Evolutionary conservation across 352 stramenopile species (phyloP), one percentile per base, ranked within the genome.

Genomic region (Thraustochytrium striatum): DNA sequence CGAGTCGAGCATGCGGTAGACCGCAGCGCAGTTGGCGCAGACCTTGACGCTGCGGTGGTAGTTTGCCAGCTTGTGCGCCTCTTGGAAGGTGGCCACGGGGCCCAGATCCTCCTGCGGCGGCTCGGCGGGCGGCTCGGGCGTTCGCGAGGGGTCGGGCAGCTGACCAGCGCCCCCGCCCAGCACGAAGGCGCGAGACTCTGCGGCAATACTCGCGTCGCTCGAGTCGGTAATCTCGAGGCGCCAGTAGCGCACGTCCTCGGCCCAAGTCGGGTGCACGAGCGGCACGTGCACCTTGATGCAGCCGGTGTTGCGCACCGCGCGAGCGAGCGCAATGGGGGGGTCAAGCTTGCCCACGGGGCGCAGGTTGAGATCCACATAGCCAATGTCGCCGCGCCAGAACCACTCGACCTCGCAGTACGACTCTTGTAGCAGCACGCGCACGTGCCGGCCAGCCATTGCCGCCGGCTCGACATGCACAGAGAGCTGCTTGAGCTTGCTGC

Each of bases 11-110:
- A 28, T 28, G n/a, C 62, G 13, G 62, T 73, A 73, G 13, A 73
- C 44, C 21, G 11, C 8, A 19, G 33, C 7, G 41, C 62, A 73
- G 32, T 16, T 72, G n/a, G 13, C 25, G 44, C 62, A 73, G 21
- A 73, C 62, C 8, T 7, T 36, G 11, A n/a, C 47, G 0, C 32
- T 73, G 11, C 62, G 62, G 62, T 73, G 62, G 44, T 73, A 73
- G 44, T 32, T 73, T 32, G 41, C 38, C 8, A 73, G 39, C 16
- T 61, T 73, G 38, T 73, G 11, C 13, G 47, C n/a, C 11, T 61
- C 47, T 13, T 28, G 32, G 28, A 73, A 73, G 3, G 25, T 73
- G 33, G 16, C 21, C 25, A 43, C n/a, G 32, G 2, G 11, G 16
- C 9, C 41, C 19, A n/a, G 47, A 11, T 65, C 39, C 25, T 13